Evolutionary conservation across 257 asterid genomes (phyloP).

Genomic region (Henckelia pumila): DNA sequence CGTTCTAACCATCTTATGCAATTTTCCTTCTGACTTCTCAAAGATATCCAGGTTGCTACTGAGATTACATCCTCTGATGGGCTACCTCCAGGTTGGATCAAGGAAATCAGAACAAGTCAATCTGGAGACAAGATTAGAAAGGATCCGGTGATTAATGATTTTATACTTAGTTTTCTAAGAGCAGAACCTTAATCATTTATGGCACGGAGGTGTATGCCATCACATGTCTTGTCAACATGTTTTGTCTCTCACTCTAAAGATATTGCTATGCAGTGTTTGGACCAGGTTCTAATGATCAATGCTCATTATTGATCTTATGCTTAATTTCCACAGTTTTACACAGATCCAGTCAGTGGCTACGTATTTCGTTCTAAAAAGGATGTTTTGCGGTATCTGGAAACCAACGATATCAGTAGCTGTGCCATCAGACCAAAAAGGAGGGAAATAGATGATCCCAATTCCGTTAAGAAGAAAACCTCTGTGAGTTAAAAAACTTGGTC

Average conservation of each 20-base stretch:
- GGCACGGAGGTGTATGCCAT: background rate
- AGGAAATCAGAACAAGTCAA: constrained; percentile 46
- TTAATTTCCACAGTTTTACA: constrained; percentile 50
- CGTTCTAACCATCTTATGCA: background rate
- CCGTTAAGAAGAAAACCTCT: constrained; percentile 25
- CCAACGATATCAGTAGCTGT: constrained; percentile 51
- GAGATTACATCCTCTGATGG: background rate
- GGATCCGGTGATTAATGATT: constrained; percentile 51
- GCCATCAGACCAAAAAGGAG: constrained; percentile 45
- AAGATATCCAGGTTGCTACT: background rate
- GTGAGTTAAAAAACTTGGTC: constrained; percentile 41
- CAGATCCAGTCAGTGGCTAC: constrained; percentile 63
- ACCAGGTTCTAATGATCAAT: background rate
- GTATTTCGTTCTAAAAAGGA: constrained; percentile 60
- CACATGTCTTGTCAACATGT: background rate
- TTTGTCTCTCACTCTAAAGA: background rate
- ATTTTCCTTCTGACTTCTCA: background rate
- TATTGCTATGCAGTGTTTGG: background rate
- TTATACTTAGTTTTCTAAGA: background rate
- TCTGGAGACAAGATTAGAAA: constrained; percentile 35
- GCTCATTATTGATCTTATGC: background rate
- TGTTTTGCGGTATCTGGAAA: constrained; percentile 55
- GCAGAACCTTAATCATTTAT: background rate
- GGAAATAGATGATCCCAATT: constrained; percentile 21
- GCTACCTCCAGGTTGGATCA: constrained; percentile 52